These are phyloP conservation scores for Candida sanyaensis DNA, from an alignment of 1,139 yeast genomes.

Conservation along the genomic window DNA sequence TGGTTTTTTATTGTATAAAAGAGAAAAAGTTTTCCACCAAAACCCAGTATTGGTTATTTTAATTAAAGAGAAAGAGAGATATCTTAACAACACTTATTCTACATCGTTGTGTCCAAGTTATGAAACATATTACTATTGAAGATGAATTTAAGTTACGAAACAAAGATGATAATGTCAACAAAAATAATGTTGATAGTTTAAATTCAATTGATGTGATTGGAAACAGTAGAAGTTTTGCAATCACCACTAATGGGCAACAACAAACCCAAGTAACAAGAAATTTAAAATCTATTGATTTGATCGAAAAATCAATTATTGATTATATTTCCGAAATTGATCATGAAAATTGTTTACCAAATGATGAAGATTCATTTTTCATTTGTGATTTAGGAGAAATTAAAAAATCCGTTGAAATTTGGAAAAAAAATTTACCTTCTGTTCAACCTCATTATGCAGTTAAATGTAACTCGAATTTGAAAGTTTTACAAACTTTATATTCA, in stretches of 20 bases:
- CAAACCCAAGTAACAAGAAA: background rate
- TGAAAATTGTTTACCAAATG: constrained; percentile 70
- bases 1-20: constrained; percentile 2
- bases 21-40: background rate
- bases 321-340: constrained; percentile 52
- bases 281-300: constrained; percentile 16
- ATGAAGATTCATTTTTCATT: constrained; percentile 85
- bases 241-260: background rate
- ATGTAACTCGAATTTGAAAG: constrained; percentile 76
- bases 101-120: constrained; percentile 17
- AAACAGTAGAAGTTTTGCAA: background rate
- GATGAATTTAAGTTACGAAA: constrained; percentile 5
- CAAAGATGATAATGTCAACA: background rate
- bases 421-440: constrained; percentile 63
- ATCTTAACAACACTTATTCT: background rate
- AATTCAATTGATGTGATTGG: background rate
- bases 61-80: background rate
- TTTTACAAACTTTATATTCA: constrained; percentile 56
- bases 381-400: constrained; percentile 79
- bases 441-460: constrained; percentile 91
- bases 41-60: background rate
- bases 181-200: background rate
- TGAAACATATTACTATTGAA: constrained; percentile 25
- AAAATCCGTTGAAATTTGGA: constrained; percentile 66
- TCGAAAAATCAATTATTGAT: constrained; percentile 43